These are phyloP conservation scores for Populus hybrid DNA, from an alignment of 441 rosid species.

Conservation along the genomic window DNA sequence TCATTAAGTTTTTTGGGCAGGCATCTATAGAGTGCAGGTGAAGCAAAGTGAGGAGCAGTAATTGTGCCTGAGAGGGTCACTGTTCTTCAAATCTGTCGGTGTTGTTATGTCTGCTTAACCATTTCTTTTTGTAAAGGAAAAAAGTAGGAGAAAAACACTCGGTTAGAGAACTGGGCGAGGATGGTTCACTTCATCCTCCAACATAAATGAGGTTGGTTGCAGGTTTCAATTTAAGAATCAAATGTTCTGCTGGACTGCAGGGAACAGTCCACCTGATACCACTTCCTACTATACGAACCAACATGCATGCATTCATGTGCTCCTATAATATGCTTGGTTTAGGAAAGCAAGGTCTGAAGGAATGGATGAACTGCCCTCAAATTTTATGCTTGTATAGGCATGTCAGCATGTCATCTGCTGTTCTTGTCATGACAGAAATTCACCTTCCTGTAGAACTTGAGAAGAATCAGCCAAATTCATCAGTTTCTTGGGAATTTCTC, in stretches of 20 bases:
- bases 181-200: background rate
- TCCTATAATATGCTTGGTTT: background rate
- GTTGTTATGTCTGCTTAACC: background rate
- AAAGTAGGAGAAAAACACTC: background rate
- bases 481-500: background rate
- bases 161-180: background rate
- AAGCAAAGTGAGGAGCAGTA: conserved; percentile 42
- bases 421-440: background rate
- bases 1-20: conserved; percentile 5
- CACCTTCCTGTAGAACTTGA: background rate
- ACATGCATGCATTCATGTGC: too few species aligned
- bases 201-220: conserved; percentile 27
- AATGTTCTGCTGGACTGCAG: conserved; percentile 20
- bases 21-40: conserved; percentile 50
- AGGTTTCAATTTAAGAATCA: conserved; percentile 8
- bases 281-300: background rate
- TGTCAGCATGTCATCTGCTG: background rate
- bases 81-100: conserved; percentile 5
- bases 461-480: background rate
- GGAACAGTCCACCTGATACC: conserved; percentile 5
- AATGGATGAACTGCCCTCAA: background rate
- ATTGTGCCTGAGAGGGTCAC: background rate
- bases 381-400: background rate
- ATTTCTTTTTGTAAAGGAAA: too few species aligned
- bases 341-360: background rate